Conservation (phyloP, 2,329 filamentous ascomycete species). For the Hymenoscyphus infarciens region DNA sequence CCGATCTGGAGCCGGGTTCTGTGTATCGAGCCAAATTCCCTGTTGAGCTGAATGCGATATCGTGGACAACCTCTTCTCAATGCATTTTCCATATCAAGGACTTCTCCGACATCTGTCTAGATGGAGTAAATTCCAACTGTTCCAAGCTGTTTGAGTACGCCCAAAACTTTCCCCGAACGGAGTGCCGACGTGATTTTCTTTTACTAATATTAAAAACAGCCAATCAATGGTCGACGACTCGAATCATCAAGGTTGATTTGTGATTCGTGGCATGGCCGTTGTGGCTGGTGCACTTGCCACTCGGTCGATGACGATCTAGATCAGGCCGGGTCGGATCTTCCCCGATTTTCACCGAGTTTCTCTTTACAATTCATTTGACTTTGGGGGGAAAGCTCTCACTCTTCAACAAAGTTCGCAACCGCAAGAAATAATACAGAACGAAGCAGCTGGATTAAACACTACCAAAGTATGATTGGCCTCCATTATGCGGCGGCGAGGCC, state of each 20-base stretch:
- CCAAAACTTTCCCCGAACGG: neutral
- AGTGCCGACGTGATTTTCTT: neutral
- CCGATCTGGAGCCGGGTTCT: neutral
- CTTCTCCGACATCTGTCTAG: neutral
- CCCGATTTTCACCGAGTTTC: neutral
- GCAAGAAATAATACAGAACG: neutral
- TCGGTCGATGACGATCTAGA: constrained; percentile 1
- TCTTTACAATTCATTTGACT: neutral
- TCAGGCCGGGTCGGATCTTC: neutral
- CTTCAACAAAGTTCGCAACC: neutral
- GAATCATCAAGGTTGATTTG: no score
- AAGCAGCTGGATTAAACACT: neutral
- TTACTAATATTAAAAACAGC: neutral
- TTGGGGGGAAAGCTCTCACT: neutral
- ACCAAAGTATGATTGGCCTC: neutral
- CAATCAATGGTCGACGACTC: neutral
- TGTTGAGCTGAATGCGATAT: constrained; percentile 12
- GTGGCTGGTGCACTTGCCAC: constrained; percentile 6
- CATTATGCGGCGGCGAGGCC: neutral
- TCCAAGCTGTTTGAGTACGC: neutral
- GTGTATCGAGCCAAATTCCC: neutral
- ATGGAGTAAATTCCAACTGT: neutral
- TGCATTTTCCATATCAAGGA: neutral
- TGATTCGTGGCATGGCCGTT: neutral
- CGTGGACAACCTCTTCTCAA: neutral